phyloP scores from a whole-genome alignment of 192 early-diverging fungal genomes.

The Powellomyces hirtus region DNA sequence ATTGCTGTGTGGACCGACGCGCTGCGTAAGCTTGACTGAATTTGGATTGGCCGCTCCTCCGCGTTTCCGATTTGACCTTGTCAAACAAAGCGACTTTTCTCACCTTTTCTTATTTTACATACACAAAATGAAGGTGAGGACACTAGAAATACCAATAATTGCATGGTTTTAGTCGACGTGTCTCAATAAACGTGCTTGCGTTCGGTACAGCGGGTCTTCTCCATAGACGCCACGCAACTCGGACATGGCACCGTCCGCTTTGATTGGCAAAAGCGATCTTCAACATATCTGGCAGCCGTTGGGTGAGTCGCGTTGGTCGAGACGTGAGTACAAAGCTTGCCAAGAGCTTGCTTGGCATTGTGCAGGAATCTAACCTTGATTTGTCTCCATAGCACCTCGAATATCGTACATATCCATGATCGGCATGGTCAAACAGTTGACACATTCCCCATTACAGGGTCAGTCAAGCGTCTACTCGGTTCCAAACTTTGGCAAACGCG shows the following conservation, averaged over 20 bases:
- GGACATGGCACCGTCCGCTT: constrained; percentile 27
- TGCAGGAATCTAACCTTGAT: too few species aligned
- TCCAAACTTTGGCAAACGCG: not conserved
- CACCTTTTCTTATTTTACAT: too few species aligned
- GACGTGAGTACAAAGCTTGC: not conserved
- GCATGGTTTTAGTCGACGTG: too few species aligned
- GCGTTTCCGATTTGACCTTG: too few species aligned
- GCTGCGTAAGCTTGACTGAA: too few species aligned
- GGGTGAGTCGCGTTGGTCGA: constrained; percentile 24
- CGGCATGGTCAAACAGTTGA: constrained; percentile 33
- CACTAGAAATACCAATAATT: too few species aligned
- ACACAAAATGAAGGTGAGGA: too few species aligned
- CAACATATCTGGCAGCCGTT: constrained; percentile 33
- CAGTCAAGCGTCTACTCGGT: not conserved
- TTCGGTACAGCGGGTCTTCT: constrained; percentile 15
- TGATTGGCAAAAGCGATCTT: constrained; percentile 36
- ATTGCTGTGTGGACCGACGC: too few species aligned
- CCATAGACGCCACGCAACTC: constrained; percentile 13
- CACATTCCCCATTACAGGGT: constrained; percentile 33
- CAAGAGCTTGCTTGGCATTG: too few species aligned
- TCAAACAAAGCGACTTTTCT: too few species aligned
- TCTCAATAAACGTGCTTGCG: too few species aligned
- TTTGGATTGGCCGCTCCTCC: too few species aligned
- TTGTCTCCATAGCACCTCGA: constrained; percentile 1
- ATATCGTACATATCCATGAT: constrained; percentile 32